Evolutionary conservation across 2,329 filamentous ascomycete species (phyloP), one percentile per base, ranked within the genome.

Genomic region (Coleophoma eucalyptorum): DNA sequence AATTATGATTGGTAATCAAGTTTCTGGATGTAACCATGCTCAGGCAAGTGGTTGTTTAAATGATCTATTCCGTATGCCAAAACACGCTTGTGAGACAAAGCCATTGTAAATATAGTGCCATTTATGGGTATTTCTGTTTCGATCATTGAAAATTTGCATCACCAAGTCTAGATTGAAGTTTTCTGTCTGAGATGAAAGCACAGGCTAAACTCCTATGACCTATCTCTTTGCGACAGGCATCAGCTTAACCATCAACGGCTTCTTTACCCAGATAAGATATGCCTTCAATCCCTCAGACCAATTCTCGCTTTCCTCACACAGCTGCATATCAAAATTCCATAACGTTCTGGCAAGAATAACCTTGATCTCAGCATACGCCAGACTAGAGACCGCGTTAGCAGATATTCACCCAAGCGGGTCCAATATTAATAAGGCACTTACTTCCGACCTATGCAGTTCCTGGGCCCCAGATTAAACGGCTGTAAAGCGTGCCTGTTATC

Each of bases 401-500:
- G 19, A 35, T 11, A 46, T 13, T 19, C 16, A 37, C n/a, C 19
- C 13, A 46, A 18, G 8, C 31, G 37, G 18, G 15, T 19, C n/a
- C 11, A 15, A 19, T 13, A 19, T 7, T 19, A 10, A 21, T 10
- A 26, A 43, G 2, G 4, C 16, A 19, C 41, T 26, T 43, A 43
- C 41, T 43, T 43, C 13, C 20, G 41, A 6, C 61, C 65, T 2
- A 67, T 50, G 41, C 65, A 67, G 34, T 61, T 65, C 7, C 60
- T 57, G 11, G 62, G 59, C 1, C 65, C 65, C 35, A 57, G 55
- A 2, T 56, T 59, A 38, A 62, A 66, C 2, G 67, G 65, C 38
- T 65, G 62, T 16, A 67, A 54, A 0, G 55, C 56, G 1, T 62
- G 62, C 18, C 59, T 59, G n/a, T 63, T 65, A 34, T 72, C 69